A percentile compares a stretch with the other conserved stretches of the same genome.
Conservation (phyloP, 1,284 basidiomycete genomes). For the Rhodofomes roseus region DNA sequence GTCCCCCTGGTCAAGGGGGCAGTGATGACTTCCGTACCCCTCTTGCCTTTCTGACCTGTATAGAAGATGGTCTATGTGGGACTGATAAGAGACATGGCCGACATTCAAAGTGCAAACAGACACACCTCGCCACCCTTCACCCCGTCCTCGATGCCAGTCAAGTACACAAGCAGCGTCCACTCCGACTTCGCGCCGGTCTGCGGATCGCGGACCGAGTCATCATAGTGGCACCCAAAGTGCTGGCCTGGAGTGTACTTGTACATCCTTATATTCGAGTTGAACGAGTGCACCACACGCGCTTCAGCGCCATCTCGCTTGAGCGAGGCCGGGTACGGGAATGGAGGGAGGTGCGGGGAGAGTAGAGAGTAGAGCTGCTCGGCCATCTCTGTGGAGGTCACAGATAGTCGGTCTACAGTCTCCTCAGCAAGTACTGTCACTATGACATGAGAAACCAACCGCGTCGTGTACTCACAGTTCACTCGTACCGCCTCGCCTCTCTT, state of each 20-base stretch:
- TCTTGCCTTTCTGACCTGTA: slow-evolving; percentile 46
- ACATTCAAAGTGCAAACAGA: neutral
- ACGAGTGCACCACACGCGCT: slow-evolving; percentile 46
- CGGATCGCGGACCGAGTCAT: slow-evolving; percentile 61
- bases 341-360: slow-evolving; percentile 57
- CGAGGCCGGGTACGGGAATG: slow-evolving; percentile 50
- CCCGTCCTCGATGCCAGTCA: slow-evolving; percentile 69
- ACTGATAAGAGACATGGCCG: neutral
- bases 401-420: slow-evolving; percentile 53
- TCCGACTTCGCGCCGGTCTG: slow-evolving; percentile 59
- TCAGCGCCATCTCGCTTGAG: slow-evolving; percentile 28
- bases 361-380: slow-evolving; percentile 50
- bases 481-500: slow-evolving; percentile 75
- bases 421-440: too few relatives aligned
- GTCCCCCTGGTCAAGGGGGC: slow-evolving; percentile 64
- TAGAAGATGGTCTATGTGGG: slow-evolving; percentile 68
- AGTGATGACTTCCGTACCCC: slow-evolving; percentile 45
- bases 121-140: slow-evolving; percentile 72
- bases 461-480: slow-evolving; percentile 55
- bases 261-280: slow-evolving; percentile 67
- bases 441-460: too few relatives aligned
- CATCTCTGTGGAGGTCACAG: slow-evolving; percentile 57
- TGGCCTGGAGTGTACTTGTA: slow-evolving; percentile 68
- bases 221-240: slow-evolving; percentile 74
- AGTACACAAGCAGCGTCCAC: slow-evolving; percentile 80